Base-by-base conservation (phyloP, 495 filamentous ascomycete genomes). In the Xylaria nigripes region DNA sequence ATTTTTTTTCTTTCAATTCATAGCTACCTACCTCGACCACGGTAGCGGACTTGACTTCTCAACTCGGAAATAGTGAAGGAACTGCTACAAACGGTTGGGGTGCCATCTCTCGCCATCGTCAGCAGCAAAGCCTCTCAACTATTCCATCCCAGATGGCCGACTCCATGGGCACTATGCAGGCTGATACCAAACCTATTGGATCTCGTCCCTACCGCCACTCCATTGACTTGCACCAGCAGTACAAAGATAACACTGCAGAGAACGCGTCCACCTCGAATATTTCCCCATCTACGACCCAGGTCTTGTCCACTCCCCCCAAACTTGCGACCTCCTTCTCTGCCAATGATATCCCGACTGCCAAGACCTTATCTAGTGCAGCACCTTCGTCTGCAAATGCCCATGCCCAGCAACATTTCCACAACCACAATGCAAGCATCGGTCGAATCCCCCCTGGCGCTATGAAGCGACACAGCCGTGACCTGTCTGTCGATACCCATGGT, bases 241-340 rank as follows among this genome's bases (percentile, higher is more conserved):
- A 64, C 55, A 70, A 71, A 51, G 68, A 69, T 1, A 57, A 58
- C 12, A 61, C 58, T 29, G 41, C 63, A 0, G 57, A 69, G 32
- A 61, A 52, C 7, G 48, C 60, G 0, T 44, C 63, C 27, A 63
- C 69, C 23, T 57, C 68, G 0, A 54, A 69, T 6, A 63, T 72
- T 15, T 69, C 75, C 0, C 62, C 76, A 4, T 57, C 71, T 3
- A 56, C 68, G 1, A 68, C 43, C 51, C 71, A 77, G 42, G 62
- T 63, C 34, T 68, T 76, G 66, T 75, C 71, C 53, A 79, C 74
- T 65, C 83, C 71, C 55, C 85, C 76, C 56, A 91, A 82, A 73
- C 68, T 94, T 32, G 86, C 90, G 68, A 83, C 86, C 3, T 96
- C 92, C 2, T 96, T 88, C 70, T 96, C 93, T 2, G 84, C 90